phyloP scores from a whole-genome alignment of 2,329 filamentous ascomycete species.

The Botrytis byssoidea region DNA sequence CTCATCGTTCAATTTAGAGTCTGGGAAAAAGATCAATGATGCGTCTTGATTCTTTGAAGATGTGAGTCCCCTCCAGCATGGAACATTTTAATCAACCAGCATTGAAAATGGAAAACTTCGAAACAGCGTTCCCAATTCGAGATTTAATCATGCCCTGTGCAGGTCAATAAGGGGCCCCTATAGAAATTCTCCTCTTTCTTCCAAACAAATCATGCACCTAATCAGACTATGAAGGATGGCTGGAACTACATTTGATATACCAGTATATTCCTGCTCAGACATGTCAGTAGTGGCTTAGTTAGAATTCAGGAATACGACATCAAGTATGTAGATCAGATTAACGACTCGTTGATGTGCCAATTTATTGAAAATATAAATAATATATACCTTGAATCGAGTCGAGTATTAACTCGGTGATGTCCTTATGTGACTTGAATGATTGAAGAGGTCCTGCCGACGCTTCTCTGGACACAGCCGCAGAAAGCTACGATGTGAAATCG shows the following conservation, averaged over 20 bases:
- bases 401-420: no score
- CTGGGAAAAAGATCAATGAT: not conserved
- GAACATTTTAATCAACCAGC: not conserved
- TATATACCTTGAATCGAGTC: not conserved
- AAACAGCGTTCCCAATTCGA: no score
- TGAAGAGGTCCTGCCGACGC: not conserved
- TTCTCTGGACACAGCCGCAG: not conserved
- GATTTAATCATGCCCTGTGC: not conserved
- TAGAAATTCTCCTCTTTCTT: not conserved
- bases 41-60: not conserved
- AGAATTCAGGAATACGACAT: not conserved
- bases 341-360: not conserved
- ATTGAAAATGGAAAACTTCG: not conserved
- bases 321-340: not conserved
- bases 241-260: not conserved
- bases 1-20: not conserved
- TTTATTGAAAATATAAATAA: not conserved
- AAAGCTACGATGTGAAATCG: no score
- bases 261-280: not conserved
- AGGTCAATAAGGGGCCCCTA: not conserved
- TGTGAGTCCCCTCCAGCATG: not conserved
- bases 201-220: not conserved
- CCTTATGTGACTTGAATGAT: not conserved
- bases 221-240: not conserved
- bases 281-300: not conserved